These are phyloP conservation scores for Aspergillus asperescens DNA, from an alignment of 495 filamentous ascomycete species.

Conservation along the genomic window DNA sequence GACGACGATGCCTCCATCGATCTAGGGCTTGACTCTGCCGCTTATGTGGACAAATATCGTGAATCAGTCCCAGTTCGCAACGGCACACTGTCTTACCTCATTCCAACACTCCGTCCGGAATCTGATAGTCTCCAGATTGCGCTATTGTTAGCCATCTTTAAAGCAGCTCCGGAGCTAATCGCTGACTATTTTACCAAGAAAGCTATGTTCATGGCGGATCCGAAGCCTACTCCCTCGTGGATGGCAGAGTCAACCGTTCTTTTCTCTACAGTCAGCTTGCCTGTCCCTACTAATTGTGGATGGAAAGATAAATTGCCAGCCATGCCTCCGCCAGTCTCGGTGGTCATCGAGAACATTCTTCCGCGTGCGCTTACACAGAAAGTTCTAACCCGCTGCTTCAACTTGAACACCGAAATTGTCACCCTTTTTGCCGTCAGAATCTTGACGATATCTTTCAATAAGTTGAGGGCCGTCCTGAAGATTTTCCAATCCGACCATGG, in stretches of 20 bases:
- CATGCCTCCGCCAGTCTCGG: constrained; percentile 67
- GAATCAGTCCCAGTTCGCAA: constrained; percentile 69
- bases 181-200: constrained; percentile 78
- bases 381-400: constrained; percentile 68
- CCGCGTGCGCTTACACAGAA: constrained; percentile 78
- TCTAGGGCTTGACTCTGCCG: constrained; percentile 60
- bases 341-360: constrained; percentile 78
- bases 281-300: constrained; percentile 66
- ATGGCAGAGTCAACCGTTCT: constrained; percentile 86
- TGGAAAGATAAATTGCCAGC: constrained; percentile 45
- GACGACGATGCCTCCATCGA: constrained; percentile 52
- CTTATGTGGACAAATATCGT: constrained; percentile 61
- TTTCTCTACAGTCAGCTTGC: constrained; percentile 68
- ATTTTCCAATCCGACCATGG: constrained; percentile 38
- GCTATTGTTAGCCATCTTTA: constrained; percentile 72
- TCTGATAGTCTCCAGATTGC: constrained; percentile 75
- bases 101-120: constrained; percentile 77
- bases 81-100: constrained; percentile 64
- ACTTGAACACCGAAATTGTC: constrained; percentile 66
- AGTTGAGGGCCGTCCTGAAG: constrained; percentile 55
- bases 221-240: constrained; percentile 88
- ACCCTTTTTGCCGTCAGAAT: constrained; percentile 79
- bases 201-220: constrained; percentile 78
- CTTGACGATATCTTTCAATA: constrained; percentile 70
- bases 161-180: constrained; percentile 73